Percentiles rank a stretch among this genome's conserved stretches.
Evolutionary conservation across 208 protist species (phyloP).

Genomic region (Trypanosoma lewisi): DNA sequence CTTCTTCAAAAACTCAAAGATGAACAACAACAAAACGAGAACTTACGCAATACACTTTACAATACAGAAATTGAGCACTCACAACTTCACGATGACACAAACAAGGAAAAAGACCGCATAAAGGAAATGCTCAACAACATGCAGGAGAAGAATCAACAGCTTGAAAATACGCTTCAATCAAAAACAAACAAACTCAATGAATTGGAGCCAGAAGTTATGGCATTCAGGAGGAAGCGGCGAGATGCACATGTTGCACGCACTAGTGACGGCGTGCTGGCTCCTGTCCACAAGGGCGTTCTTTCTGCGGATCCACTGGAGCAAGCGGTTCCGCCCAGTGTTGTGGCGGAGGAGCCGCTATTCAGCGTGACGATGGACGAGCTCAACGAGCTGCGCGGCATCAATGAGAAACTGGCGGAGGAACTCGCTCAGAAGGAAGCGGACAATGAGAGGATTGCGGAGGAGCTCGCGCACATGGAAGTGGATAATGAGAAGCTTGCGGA

Average conservation of each 20-base stretch:
- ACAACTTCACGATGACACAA: no score
- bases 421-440: slow-evolving; percentile 11
- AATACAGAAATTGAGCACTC: background rate
- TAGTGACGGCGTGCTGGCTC: background rate
- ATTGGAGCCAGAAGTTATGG: background rate
- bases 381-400: background rate
- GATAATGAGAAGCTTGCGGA: slow-evolving; percentile 5
- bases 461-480: slow-evolving; percentile 18
- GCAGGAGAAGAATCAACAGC: background rate
- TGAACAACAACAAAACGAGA: slow-evolving; percentile 16
- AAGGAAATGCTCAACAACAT: background rate
- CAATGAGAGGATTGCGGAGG: slow-evolving; percentile 16
- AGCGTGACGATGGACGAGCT: slow-evolving; percentile 1
- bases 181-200: background rate
- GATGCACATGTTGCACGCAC: background rate
- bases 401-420: background rate
- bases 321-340: background rate
- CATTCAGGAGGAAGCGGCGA: background rate
- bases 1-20: slow-evolving; percentile 25
- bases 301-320: background rate
- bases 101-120: no score
- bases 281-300: background rate
- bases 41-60: background rate
- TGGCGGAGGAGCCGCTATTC: background rate
- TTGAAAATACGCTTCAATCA: background rate